Evolutionary conservation across 2,329 filamentous ascomycete genomes (phyloP), one percentile per base, ranked within the genome.

Genomic region (Ceratocystis lukuohia): DNA sequence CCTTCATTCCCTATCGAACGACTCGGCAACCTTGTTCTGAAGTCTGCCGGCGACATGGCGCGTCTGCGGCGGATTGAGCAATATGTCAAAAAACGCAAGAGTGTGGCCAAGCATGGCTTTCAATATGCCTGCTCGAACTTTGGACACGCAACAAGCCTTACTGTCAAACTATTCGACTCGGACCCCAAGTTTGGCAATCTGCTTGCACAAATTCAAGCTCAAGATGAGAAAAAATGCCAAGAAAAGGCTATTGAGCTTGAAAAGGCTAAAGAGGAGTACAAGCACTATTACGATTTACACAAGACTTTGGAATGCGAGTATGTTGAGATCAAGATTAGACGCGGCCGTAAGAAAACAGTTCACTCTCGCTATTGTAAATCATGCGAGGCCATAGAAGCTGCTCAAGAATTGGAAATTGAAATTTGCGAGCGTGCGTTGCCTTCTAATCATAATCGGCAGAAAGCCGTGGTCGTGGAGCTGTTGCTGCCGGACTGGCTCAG

Each of bases 381-480:
- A 30, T 33, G 56, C 25, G 0, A n/a, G n/a, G 0, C 56, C 69
- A 2, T 3, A 5, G 0, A 1, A 71, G 17, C 17, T n/a, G 80
- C 81, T 0, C 59, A 74, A 0, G 1, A 2, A 0, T 66, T 87
- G 0, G 46, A 30, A 0, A 84, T 87, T 6, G 0, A 53, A 0
- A 71, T 82, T 7, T 75, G 83, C 69, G 84, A 87, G 70, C 85
- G 82, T 82, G 83, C 84, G 0, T 73, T 86, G 0, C 78, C 82
- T 0, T 37, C 53, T 0, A 17, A 75, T 0, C 0, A 56, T 0
- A 5, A 68, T 0, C 33, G 75, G 10, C 75, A 75, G 0, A 78
- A 80, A 66, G 74, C 80, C 0, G 75, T 77, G 0, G 74, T 85
- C 0, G 86, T 86, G 62, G 83, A 86, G 69, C 72, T 85, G 0